A percentile compares a stretch with the other conserved stretches of the same genome.
Conservation (phyloP, 202 grass and related monocot species). For the Setaria italica region DNA sequence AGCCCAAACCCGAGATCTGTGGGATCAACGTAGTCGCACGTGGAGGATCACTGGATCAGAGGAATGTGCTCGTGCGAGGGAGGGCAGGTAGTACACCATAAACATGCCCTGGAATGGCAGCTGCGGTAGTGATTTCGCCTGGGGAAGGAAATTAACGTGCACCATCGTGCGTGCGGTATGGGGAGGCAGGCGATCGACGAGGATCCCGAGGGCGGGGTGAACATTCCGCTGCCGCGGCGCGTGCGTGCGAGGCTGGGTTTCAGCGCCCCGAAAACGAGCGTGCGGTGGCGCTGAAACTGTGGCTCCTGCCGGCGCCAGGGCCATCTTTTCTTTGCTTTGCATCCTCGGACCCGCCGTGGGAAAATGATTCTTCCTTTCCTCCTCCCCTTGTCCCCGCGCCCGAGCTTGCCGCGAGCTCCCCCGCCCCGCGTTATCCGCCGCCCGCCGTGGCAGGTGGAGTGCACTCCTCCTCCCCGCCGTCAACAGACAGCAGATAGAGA, state of each 20-base stretch:
- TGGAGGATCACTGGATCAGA: neutral
- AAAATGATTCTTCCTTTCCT: neutral
- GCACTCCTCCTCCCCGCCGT: neutral
- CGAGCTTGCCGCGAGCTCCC: neutral
- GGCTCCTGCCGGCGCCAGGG: neutral
- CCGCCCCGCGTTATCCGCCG: neutral
- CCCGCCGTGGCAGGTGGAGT: neutral
- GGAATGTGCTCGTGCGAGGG: neutral
- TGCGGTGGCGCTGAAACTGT: slow-evolving; percentile 11
- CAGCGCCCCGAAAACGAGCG: neutral
- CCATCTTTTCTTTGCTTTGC: no score
- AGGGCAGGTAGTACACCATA: no score
- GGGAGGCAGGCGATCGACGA: neutral
- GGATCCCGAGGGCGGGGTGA: neutral
- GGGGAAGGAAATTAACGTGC: neutral
- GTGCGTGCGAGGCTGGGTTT: neutral
- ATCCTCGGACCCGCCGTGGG: neutral
- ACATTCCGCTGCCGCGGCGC: slow-evolving; percentile 5
- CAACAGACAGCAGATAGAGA: neutral
- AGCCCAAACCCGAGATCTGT: neutral
- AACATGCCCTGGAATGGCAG: no score
- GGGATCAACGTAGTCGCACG: neutral
- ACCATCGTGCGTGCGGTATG: neutral
- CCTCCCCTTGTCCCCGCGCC: neutral
- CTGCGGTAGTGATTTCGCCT: neutral